Conservation (phyloP, 2,329 filamentous ascomycete genomes). For the Didymellaceae sp. region DNA sequence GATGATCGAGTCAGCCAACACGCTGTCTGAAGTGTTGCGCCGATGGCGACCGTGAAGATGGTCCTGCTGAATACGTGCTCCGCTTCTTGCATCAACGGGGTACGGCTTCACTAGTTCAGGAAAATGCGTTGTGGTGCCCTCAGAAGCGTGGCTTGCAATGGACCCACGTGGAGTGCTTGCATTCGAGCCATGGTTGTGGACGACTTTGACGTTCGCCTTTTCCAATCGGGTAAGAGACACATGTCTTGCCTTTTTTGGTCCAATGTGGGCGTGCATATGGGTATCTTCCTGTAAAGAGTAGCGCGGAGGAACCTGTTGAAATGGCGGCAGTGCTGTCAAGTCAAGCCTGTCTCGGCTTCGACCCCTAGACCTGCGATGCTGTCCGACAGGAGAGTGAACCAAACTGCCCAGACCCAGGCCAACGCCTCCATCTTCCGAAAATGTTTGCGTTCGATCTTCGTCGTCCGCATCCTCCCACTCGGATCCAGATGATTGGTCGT, state of each 20-base stretch:
- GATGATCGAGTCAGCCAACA: slow-evolving; percentile 37
- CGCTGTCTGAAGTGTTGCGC: slow-evolving; percentile 34
- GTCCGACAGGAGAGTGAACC: slow-evolving; percentile 2
- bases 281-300: neutral
- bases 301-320: slow-evolving; percentile 14
- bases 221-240: slow-evolving; percentile 34
- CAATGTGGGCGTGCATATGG: slow-evolving; percentile 3
- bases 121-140: slow-evolving; percentile 6
- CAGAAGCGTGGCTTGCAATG: slow-evolving; percentile 20
- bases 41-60: slow-evolving; percentile 18
- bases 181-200: slow-evolving; percentile 29
- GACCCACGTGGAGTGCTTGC: slow-evolving; percentile 28
- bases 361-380: slow-evolving; percentile 9
- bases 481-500: slow-evolving; percentile 32
- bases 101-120: slow-evolving; percentile 14
- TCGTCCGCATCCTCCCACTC: slow-evolving; percentile 34
- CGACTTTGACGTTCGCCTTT: slow-evolving; percentile 28
- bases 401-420: slow-evolving; percentile 13
- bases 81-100: slow-evolving; percentile 4
- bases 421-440: slow-evolving; percentile 7
- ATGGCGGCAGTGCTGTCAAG: slow-evolving; percentile 25
- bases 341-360: slow-evolving; percentile 20
- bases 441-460: slow-evolving; percentile 24
- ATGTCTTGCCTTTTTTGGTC: slow-evolving; percentile 27
- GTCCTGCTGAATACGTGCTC: neutral